Conservation (phyloP, 441 rosid genomes). For the Manihot esculenta region DNA sequence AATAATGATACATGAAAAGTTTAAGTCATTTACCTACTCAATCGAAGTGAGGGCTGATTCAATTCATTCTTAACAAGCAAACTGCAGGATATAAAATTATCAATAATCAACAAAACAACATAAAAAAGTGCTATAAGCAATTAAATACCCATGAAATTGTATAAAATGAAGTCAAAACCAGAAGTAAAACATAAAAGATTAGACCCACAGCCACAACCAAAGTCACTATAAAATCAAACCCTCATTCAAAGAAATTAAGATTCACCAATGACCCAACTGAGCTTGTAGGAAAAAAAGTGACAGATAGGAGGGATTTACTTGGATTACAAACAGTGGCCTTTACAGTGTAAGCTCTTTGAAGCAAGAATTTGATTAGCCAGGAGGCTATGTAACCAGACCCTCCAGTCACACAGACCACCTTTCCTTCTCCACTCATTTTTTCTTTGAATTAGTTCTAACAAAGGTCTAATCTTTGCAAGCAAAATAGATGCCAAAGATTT, state of each 20-base stretch:
- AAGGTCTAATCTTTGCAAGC: not conserved
- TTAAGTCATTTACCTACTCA: not conserved
- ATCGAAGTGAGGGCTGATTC: not conserved
- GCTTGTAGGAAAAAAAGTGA: conserved; percentile 12
- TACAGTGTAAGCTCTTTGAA: conserved; percentile 52
- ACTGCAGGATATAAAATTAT: not conserved
- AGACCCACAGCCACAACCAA: not conserved
- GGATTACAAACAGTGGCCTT: not conserved
- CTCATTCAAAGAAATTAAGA: not conserved
- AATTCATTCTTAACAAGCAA: not conserved
- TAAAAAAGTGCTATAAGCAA: not conserved
- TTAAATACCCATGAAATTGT: not conserved
- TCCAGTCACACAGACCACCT: conserved; percentile 42
- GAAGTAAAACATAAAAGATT: not conserved
- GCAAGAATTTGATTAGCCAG: conserved; percentile 49
- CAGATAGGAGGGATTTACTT: not conserved
- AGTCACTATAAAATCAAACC: not conserved
- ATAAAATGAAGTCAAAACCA: not conserved
- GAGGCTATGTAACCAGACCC: conserved; percentile 32
- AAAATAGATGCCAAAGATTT: not conserved
- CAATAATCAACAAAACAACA: not conserved
- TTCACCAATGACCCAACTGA: conserved; percentile 27
- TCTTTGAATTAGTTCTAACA: not conserved
- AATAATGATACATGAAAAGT: not conserved
- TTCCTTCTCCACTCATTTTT: conserved; percentile 35